Evolutionary conservation across 306 rosid genomes (phyloP).

Genomic region (Prunus mume): DNA sequence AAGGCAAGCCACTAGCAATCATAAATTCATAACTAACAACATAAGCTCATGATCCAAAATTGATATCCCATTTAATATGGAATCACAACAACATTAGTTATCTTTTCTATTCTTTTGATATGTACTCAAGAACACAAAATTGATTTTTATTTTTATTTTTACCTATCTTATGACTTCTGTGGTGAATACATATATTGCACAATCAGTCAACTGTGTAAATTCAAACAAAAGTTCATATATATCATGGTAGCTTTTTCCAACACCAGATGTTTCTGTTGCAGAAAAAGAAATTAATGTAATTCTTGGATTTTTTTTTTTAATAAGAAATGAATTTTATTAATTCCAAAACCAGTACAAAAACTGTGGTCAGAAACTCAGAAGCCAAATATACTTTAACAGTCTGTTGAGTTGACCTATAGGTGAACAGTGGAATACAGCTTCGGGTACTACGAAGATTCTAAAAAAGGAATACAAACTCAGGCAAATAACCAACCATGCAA

Average conservation of each 20-base stretch:
- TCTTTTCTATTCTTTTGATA: neutral
- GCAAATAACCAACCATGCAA: neutral
- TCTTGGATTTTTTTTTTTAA: too few species aligned
- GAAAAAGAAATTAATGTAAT: neutral
- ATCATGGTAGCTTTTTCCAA: neutral
- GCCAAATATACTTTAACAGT: neutral
- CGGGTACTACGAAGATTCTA: neutral
- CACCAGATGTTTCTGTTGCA: neutral
- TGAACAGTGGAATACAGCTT: neutral
- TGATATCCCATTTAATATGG: neutral
- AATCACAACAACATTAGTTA: neutral
- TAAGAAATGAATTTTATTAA: neutral
- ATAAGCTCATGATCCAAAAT: constrained; percentile 4
- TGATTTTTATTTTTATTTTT: too few species aligned
- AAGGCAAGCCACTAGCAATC: neutral
- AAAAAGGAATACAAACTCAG: neutral
- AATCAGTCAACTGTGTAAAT: neutral
- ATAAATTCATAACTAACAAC: neutral
- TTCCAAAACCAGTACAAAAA: neutral
- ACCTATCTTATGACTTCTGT: neutral
- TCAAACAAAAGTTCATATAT: neutral
- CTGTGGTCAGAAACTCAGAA: neutral
- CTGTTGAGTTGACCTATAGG: neutral
- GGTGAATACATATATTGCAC: neutral
- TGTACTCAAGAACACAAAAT: neutral